phyloP scores from a whole-genome alignment of 129 eudicot genomes.

The Ambrosia trifida region DNA sequence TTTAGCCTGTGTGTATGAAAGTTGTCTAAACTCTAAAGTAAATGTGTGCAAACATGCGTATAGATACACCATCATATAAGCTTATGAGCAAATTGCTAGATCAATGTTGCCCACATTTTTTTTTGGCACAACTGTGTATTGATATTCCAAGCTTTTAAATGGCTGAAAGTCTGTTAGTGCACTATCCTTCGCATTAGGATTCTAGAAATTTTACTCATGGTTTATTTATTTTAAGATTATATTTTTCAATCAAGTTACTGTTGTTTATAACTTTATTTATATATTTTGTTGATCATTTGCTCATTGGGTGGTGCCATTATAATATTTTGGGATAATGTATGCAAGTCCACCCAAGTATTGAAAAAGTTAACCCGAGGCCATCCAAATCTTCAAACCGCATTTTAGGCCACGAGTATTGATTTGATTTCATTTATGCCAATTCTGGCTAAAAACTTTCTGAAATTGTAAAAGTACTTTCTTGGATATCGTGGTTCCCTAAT shows the following conservation, averaged over 20 bases:
- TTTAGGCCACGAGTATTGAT: not conserved
- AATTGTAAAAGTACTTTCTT: too few relatives aligned
- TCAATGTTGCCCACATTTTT: not conserved
- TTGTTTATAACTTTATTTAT: not conserved
- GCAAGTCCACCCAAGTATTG: not conserved
- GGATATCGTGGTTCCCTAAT: too few relatives aligned
- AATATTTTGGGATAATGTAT: not conserved
- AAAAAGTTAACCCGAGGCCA: not conserved
- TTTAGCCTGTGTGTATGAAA: conserved; percentile 6
- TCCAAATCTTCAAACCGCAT: not conserved
- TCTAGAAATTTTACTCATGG: not conserved
- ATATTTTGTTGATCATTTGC: not conserved
- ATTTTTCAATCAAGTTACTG: not conserved
- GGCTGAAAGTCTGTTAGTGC: not conserved
- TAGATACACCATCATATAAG: conserved; percentile 1
- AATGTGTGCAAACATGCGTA: conserved; percentile 2
- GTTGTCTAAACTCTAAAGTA: not conserved
- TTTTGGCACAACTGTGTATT: conserved; percentile 2
- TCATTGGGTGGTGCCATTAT: not conserved
- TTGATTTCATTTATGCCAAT: not conserved
- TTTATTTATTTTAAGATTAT: not conserved
- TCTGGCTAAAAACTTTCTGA: not conserved
- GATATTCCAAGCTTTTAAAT: not conserved
- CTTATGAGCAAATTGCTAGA: conserved; percentile 1
- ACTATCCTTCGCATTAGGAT: not conserved